Evolutionary conservation across 768 basidiomycete genomes (phyloP).

Genomic region (Lentinula sp.): DNA sequence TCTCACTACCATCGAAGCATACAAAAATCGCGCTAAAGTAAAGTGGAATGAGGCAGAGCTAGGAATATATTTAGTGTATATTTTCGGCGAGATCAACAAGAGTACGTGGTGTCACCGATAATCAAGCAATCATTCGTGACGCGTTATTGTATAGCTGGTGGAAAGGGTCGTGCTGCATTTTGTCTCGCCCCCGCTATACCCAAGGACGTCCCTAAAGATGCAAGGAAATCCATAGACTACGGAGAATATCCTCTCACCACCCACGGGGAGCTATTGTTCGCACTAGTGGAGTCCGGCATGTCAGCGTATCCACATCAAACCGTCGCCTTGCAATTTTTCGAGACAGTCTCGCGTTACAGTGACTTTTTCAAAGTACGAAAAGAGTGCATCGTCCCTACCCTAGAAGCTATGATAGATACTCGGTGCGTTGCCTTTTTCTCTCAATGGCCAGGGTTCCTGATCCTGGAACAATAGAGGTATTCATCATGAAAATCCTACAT

Average conservation of each 20-base stretch:
- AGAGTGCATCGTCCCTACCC: conserved; percentile 78
- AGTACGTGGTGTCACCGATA: conserved; percentile 38
- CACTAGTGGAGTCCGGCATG: conserved; percentile 79
- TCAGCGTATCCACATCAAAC: conserved; percentile 77
- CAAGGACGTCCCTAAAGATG: conserved; percentile 46
- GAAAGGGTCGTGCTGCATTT: conserved; percentile 82
- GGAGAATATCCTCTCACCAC: conserved; percentile 79
- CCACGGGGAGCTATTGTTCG: conserved; percentile 85
- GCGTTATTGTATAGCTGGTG: conserved; percentile 41
- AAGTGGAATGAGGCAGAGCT: conserved; percentile 94
- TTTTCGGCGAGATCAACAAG: conserved; percentile 91
- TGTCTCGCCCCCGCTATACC: conserved; percentile 62
- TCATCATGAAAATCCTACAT: conserved; percentile 65
- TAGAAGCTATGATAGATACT: conserved; percentile 82
- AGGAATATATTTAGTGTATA: conserved; percentile 87
- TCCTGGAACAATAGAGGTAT: conserved; percentile 56
- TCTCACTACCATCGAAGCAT: conserved; percentile 67
- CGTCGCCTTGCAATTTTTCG: conserved; percentile 89
- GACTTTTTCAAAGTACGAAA: conserved; percentile 96
- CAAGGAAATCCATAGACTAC: conserved; percentile 62
- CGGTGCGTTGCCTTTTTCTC: conserved; percentile 45
- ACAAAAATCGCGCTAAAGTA: conserved; percentile 54
- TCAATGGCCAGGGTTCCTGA: neutral
- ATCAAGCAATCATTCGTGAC: neutral
- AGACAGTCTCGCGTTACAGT: conserved; percentile 84